Conservation (phyloP, 371 early-diverging fungal genomes). For the Amoeboaphelidium protococcarum region DNA sequence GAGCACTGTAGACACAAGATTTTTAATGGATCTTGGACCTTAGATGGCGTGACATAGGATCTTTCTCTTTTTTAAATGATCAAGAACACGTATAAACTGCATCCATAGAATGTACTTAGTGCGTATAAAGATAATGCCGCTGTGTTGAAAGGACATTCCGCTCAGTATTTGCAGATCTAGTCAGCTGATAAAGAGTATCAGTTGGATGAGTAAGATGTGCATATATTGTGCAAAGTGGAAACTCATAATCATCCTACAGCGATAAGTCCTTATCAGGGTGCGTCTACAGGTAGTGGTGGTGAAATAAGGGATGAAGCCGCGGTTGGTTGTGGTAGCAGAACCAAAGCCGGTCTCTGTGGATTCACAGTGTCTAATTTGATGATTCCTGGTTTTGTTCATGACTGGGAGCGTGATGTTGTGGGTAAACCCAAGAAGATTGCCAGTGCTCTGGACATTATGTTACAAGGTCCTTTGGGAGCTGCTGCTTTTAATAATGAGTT, state of each 20-base stretch:
- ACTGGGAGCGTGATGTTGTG: constrained; percentile 47
- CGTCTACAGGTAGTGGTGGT: constrained; percentile 68
- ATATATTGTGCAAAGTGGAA: constrained; percentile 57
- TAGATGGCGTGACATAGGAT: constrained; percentile 37
- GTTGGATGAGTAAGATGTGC: constrained; percentile 25
- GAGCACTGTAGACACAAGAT: constrained; percentile 97
- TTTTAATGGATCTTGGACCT: constrained; percentile 81
- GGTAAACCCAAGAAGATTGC: constrained; percentile 84
- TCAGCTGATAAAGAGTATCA: constrained; percentile 1
- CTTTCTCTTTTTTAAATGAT: constrained; percentile 77
- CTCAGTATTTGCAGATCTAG: constrained; percentile 79
- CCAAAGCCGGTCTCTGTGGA: constrained; percentile 78
- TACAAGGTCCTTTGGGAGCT: constrained; percentile 81
- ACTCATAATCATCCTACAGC: constrained; percentile 97
- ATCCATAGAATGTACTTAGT: constrained; percentile 52
- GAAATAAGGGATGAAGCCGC: constrained; percentile 96
- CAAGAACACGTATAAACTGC: constrained; percentile 52
- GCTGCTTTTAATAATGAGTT: constrained; percentile 95
- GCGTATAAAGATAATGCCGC: constrained; percentile 95
- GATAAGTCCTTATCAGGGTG: constrained; percentile 89
- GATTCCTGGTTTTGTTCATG: constrained; percentile 62
- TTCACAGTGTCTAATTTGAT: constrained; percentile 71
- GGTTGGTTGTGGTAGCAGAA: constrained; percentile 75
- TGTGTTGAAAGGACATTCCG: constrained; percentile 55
- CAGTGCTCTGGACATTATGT: constrained; percentile 77